Base-by-base conservation (phyloP, 1,284 basidiomycete genomes). In the Sanghuangporus sanghuang region DNA sequence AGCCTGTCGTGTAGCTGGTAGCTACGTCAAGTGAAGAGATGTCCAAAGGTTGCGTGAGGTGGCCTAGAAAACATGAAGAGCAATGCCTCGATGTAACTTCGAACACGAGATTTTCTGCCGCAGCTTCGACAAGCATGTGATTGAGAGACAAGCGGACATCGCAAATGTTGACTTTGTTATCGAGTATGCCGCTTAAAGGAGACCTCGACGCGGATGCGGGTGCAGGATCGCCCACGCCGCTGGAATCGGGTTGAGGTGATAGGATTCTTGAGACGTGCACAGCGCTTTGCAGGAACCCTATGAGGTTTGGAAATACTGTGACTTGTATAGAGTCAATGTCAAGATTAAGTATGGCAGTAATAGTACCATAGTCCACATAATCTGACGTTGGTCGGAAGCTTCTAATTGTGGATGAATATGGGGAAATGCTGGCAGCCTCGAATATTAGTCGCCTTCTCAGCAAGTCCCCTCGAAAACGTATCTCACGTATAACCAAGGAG, bases 251-350 rank as follows among this genome's bases (percentile, higher is more conserved):
- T n/a, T 61, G 58, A 39, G 46, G 57, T 48, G 59, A 59, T 38
- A 71, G 66, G 46, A 63, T 64, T 49, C 77, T 76, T 46, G 75
- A 77, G 18, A 85, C 78, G 21, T 83, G 84, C 18, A 90, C 74
- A 39, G 82, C 68, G 64, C 82, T 77, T 71, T 85, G 86, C 6
- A 82, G 79, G 68, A 91, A 88, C 42, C 78, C 74, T 70, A 91
- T 82, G 23, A 89, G 74, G 65, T 83, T 82, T 12, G 89, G 88
- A 39, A 78, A 81, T 7, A 89, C 75, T 12, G 73, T 75, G 54
- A 86, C 68, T n/a, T 77, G 75, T 32, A 84, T 65, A 40, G 60
- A 52, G 39, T 54, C 46, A 7, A 62, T 39, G 46, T 39, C 38
- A 7, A 64, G 14, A 9, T 46, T n/a, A 16, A 53, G n/a, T 23